Evolutionary conservation across 352 stramenopile genomes (phyloP).

Genomic region (Globisporangium heterothallicum): DNA sequence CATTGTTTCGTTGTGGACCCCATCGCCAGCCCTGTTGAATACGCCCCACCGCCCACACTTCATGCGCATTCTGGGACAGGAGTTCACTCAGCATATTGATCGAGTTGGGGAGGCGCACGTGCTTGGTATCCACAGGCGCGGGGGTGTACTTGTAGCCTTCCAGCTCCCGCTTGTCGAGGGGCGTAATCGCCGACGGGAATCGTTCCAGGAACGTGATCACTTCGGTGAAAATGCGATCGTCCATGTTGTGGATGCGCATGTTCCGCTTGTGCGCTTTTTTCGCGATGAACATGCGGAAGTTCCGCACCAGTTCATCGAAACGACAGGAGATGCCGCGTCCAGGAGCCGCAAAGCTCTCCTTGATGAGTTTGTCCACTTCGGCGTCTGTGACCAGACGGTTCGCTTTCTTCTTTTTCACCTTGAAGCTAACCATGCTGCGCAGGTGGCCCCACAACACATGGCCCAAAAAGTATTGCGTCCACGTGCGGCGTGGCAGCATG

Average conservation of each 20-base stretch:
- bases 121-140: slow-evolving; percentile 50
- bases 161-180: slow-evolving; percentile 73
- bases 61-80: slow-evolving; percentile 70
- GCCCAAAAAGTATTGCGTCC: slow-evolving; percentile 53
- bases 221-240: slow-evolving; percentile 63
- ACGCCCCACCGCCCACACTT: slow-evolving; percentile 74
- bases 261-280: slow-evolving; percentile 65
- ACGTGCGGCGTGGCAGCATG: slow-evolving; percentile 45
- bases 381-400: slow-evolving; percentile 55
- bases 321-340: slow-evolving; percentile 69
- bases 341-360: slow-evolving; percentile 46
- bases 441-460: slow-evolving; percentile 49
- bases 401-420: slow-evolving; percentile 36
- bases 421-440: slow-evolving; percentile 30
- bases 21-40: slow-evolving; percentile 68
- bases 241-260: slow-evolving; percentile 50
- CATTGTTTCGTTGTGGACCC: slow-evolving; percentile 58
- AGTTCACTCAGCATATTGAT: slow-evolving; percentile 60
- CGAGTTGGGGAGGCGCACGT: slow-evolving; percentile 57
- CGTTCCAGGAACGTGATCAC: slow-evolving; percentile 76
- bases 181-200: slow-evolving; percentile 57
- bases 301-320: slow-evolving; percentile 76
- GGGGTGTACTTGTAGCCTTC: slow-evolving; percentile 79
- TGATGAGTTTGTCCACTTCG: slow-evolving; percentile 63
- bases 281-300: slow-evolving; percentile 78